These are phyloP conservation scores for Clarkia xantiana DNA, from an alignment of 345 rosid genomes.

Conservation along the genomic window DNA sequence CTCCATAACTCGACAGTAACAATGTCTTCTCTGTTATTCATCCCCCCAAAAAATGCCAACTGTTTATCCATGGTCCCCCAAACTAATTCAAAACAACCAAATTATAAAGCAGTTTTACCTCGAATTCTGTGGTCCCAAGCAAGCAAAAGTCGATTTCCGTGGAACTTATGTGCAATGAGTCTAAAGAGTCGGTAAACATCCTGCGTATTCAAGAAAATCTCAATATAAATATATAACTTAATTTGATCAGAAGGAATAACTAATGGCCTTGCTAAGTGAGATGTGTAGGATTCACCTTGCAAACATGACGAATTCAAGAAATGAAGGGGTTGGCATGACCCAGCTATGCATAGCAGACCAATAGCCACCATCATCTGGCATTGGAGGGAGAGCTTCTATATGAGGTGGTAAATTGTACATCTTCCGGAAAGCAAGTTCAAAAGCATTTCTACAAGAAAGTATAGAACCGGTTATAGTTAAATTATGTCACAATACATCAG, in stretches of 20 bases:
- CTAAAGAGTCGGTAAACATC: conserved; percentile 87
- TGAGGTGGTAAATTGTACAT: conserved; percentile 64
- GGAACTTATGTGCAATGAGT: conserved; percentile 47
- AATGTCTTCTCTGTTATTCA: conserved; percentile 53
- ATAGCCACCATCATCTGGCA: conserved; percentile 82
- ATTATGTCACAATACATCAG: too few relatives aligned
- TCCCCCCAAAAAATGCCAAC: too few relatives aligned
- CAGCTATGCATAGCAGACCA: conserved; percentile 94
- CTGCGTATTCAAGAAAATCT: conserved; percentile 22
- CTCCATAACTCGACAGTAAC: conserved; percentile 83
- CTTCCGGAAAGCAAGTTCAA: conserved; percentile 60
- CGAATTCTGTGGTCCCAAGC: conserved; percentile 47
- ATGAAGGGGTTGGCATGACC: conserved; percentile 97
- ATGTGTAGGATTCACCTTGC: conserved; percentile 34
- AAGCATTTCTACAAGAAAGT: conserved; percentile 43
- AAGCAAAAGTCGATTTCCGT: conserved; percentile 26
- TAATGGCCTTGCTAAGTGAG: too few relatives aligned
- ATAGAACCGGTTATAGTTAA: conserved; percentile 1
- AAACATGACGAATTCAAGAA: conserved; percentile 83
- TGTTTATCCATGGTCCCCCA: too few relatives aligned
- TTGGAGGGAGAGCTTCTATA: conserved; percentile 78
- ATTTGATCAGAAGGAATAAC: too few relatives aligned
- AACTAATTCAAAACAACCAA: too few relatives aligned
- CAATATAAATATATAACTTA: neutral
- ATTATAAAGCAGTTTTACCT: conserved; percentile 23